Evolutionary conservation across 1,139 yeast genomes (phyloP), one percentile per base, ranked within the genome.

Genomic region (Nakaseomyces bracarensis): DNA sequence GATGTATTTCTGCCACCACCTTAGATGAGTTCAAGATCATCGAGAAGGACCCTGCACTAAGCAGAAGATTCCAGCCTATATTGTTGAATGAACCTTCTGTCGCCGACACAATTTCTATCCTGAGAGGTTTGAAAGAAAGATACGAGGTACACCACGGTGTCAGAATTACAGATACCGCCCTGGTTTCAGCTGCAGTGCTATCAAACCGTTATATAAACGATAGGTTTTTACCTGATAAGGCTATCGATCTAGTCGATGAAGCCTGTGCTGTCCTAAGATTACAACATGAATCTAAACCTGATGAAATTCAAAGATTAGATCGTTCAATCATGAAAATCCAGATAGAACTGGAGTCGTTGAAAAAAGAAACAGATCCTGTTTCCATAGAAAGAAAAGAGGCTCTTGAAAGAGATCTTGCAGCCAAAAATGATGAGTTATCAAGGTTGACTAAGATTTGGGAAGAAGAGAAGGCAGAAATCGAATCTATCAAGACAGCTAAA

Each of bases 71-170:
- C 61, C 95, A 93, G 50, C 82, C 96, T 1, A 95, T 91, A 18
- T 63, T 76, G 50, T 81, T 91, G 19, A 78, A 77, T 51, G 98
- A 91, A 58, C 98, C 98, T n/a, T 71, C 82, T 2, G 96, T 89
- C 7, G 80, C 82, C 49, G 97, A 91, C 60, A 82, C 96, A 0
- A 85, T 91, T 44, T 82, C 95, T 10, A 91, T 91, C 49, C 68
- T 91, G 46, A 77, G 98, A 58, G 98, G 98, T 4, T 70, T 91
- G 58, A 89, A 89, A 61, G 97, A 91, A 58, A 74, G 83, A 51
- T 91, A 91, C 58, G 98, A 91, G 59, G 96, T 91, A 3, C 98
- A 91, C 58, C 98, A 91, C 58, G 98, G 98, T 64, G 98, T 91
- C n/a, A 75, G 96, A 50, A 86, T 91, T 45, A 75, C 93, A 4